Percentiles rank a stretch among this genome's conserved stretches.
These are phyloP conservation scores for Kwoniella shivajii DNA, from an alignment of 1,284 basidiomycete genomes.

Conservation along the genomic window DNA sequence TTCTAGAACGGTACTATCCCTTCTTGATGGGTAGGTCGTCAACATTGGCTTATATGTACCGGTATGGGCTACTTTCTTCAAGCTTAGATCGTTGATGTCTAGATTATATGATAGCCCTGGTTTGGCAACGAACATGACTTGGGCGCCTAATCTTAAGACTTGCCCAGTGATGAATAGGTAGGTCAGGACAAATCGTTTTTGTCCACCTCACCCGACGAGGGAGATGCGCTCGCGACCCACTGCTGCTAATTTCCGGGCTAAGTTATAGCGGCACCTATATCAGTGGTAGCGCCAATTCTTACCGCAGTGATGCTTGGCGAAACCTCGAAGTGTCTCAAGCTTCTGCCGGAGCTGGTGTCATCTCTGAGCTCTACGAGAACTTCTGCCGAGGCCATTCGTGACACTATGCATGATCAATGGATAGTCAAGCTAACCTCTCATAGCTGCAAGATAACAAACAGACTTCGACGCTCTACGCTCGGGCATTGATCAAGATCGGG, in stretches of 20 bases:
- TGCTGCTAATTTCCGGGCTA: conserved; percentile 13
- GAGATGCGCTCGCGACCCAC: no score
- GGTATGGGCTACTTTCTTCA: conserved; percentile 10
- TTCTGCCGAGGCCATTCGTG: no score
- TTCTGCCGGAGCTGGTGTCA: neutral
- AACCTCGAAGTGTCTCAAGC: neutral
- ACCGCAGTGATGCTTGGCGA: conserved; percentile 14
- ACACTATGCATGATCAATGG: no score
- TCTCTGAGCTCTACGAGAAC: no score
- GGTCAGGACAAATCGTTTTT: conserved; percentile 20
- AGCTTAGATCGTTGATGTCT: conserved; percentile 17
- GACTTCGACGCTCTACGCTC: no score
- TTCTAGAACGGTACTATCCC: conserved; percentile 25
- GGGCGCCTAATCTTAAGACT: conserved; percentile 4
- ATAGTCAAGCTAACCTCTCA: no score
- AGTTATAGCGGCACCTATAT: conserved; percentile 20
- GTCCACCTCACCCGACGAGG: no score
- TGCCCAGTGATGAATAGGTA: conserved; percentile 7
- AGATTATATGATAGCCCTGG: conserved; percentile 16
- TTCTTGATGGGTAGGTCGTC: conserved; percentile 19
- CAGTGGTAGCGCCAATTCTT: conserved; percentile 21
- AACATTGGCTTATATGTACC: neutral
- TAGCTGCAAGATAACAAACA: no score
- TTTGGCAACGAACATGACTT: conserved; percentile 20
- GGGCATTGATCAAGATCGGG: no score